Percentiles rank a stretch among this genome's conserved stretches.
Evolutionary conservation across 257 asterid species (phyloP).

Genomic region (Solanum sejunctum): DNA sequence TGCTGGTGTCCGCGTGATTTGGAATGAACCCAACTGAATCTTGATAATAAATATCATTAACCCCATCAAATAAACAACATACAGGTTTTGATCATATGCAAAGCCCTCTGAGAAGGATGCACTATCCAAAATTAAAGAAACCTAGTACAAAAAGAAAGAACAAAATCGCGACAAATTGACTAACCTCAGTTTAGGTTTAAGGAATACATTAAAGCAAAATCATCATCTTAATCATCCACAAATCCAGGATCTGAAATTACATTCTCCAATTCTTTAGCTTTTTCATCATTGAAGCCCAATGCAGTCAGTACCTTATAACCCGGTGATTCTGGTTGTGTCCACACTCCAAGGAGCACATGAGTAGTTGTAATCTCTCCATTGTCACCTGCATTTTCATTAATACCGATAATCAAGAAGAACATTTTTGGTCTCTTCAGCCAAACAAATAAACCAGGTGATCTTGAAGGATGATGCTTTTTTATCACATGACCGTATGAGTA

Average conservation of each 20-base stretch:
- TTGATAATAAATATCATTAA: neutral
- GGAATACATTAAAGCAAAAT: neutral
- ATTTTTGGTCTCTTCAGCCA: neutral
- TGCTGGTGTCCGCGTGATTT: too few species aligned
- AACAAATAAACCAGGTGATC: neutral
- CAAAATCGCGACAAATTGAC: neutral
- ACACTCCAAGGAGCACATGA: constrained; percentile 54
- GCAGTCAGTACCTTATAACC: constrained; percentile 39
- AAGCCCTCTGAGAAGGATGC: neutral
- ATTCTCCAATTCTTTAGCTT: constrained; percentile 43
- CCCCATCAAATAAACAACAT: neutral
- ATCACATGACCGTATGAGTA: neutral
- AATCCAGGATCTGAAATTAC: constrained; percentile 33
- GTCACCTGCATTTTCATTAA: constrained; percentile 26
- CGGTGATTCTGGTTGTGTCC: constrained; percentile 54
- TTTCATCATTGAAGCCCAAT: constrained; percentile 41
- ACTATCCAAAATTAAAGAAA: neutral
- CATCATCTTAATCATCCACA: constrained; percentile 15
- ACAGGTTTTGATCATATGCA: neutral
- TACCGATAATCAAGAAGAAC: neutral
- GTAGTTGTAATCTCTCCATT: constrained; percentile 40
- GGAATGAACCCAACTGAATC: neutral
- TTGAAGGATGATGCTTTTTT: neutral
- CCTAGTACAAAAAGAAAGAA: neutral
- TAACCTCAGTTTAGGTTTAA: neutral